Percentiles rank a stretch among this genome's conserved stretches.
These are phyloP conservation scores for Pyrenophora teres DNA, from an alignment of 2,329 filamentous ascomycete genomes.

Conservation along the genomic window DNA sequence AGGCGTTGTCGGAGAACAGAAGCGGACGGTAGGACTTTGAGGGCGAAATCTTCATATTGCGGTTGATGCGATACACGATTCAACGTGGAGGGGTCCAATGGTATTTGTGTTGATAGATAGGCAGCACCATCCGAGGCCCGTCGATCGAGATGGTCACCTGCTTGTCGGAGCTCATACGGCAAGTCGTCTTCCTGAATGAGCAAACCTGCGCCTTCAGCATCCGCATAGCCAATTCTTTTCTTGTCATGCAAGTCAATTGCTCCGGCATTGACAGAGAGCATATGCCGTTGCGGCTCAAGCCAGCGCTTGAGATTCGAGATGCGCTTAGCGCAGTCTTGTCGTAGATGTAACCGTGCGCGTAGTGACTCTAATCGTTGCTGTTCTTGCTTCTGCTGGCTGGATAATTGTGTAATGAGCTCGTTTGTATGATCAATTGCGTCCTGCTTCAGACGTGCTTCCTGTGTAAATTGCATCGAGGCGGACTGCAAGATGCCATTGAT, in stretches of 20 bases:
- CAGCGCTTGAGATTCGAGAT: slow-evolving; percentile 78
- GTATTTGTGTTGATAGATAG: slow-evolving; percentile 37
- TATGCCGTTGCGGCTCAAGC: slow-evolving; percentile 68
- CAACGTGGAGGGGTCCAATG: slow-evolving; percentile 24
- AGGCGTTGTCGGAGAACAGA: slow-evolving; percentile 66
- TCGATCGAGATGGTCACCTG: slow-evolving; percentile 33
- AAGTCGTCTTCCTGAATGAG: slow-evolving; percentile 35
- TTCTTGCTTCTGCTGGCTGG: slow-evolving; percentile 76
- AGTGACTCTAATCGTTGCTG: slow-evolving; percentile 74
- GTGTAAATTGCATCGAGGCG: slow-evolving; percentile 77
- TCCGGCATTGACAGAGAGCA: slow-evolving; percentile 53
- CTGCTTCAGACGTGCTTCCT: slow-evolving; percentile 83
- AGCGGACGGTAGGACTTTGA: slow-evolving; percentile 26
- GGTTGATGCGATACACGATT: slow-evolving; percentile 37
- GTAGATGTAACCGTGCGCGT: slow-evolving; percentile 66
- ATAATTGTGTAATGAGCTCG: slow-evolving; percentile 77
- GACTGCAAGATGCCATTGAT: slow-evolving; percentile 82
- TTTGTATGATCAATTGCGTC: slow-evolving; percentile 81
- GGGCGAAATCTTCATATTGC: slow-evolving; percentile 13
- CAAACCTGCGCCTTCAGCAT: slow-evolving; percentile 45
- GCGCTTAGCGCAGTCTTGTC: slow-evolving; percentile 69
- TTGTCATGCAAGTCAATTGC: slow-evolving; percentile 50
- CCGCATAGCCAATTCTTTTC: slow-evolving; percentile 54
- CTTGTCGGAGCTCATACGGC: slow-evolving; percentile 35
- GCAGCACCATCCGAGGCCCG: slow-evolving; percentile 37